Percentiles rank a stretch among this genome's conserved stretches.
Conservation (phyloP, 306 rosid species). For the Fagus crenata region DNA sequence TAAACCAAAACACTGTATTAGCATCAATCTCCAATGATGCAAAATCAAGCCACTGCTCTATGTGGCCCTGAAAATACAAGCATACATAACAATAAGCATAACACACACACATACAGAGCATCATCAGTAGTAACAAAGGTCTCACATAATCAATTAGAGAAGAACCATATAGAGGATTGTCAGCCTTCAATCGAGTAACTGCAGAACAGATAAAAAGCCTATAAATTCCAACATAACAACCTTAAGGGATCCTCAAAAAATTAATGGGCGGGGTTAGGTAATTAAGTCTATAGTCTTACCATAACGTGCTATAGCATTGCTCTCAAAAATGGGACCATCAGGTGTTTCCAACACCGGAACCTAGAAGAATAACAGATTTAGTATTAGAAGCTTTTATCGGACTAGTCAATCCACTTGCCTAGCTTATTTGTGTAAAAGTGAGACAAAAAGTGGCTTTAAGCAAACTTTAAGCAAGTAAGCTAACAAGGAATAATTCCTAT, state of each 20-base stretch:
- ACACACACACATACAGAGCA: neutral
- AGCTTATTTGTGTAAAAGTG: too few species aligned
- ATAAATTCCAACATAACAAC: neutral
- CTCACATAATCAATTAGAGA: constrained; percentile 59
- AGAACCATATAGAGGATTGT: constrained; percentile 53
- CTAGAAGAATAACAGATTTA: constrained; percentile 33
- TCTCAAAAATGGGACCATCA: constrained; percentile 73
- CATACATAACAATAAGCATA: constrained; percentile 2
- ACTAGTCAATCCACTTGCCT: too few species aligned
- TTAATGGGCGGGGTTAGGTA: neutral
- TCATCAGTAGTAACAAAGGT: neutral
- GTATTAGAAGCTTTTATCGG: neutral
- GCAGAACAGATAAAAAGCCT: constrained; percentile 22
- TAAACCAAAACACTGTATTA: constrained; percentile 31
- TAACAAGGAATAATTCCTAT: too few species aligned
- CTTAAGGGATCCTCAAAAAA: neutral
- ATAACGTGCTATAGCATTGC: constrained; percentile 84
- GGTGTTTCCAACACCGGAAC: constrained; percentile 78
- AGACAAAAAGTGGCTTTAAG: too few species aligned
- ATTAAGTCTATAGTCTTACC: constrained; percentile 30
- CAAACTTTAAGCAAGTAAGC: too few species aligned
- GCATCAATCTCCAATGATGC: constrained; percentile 66
- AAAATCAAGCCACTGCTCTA: constrained; percentile 91
- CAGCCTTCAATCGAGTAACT: constrained; percentile 65
- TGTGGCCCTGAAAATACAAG: constrained; percentile 55